A percentile compares a stretch with the other conserved stretches of the same genome.
Conservation (phyloP, 2,329 filamentous ascomycete species). For the Colletotrichum theobromicola region DNA sequence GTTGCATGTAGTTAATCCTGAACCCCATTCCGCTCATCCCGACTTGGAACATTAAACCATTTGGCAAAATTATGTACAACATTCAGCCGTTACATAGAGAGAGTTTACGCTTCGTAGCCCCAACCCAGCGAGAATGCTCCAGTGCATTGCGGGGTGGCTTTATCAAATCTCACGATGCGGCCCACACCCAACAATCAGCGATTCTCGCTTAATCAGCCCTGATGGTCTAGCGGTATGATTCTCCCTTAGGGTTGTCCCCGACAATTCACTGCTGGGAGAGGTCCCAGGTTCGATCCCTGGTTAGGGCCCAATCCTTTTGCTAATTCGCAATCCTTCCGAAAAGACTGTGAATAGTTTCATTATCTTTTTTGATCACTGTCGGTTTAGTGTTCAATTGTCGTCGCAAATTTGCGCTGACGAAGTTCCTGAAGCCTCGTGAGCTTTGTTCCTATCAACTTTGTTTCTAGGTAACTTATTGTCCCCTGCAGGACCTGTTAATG, state of each 20-base stretch:
- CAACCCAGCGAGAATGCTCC: neutral
- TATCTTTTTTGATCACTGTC: neutral
- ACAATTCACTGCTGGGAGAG: neutral
- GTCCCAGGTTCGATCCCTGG: slow-evolving; percentile 18
- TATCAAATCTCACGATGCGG: rapidly evolving
- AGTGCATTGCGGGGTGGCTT: neutral
- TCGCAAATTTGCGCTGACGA: neutral
- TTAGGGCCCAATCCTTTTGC: neutral
- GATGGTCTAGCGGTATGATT: slow-evolving; percentile 21
- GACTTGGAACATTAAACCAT: no score
- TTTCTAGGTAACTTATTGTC: neutral
- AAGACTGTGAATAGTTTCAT: neutral
- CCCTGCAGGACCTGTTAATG: neutral
- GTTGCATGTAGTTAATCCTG: neutral
- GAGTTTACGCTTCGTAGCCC: neutral
- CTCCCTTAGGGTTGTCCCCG: neutral
- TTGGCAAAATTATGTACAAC: no score
- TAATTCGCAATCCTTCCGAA: neutral
- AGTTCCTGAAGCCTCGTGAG: rapidly evolving
- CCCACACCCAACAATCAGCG: neutral
- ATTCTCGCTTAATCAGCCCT: neutral
- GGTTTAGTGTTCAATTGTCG: neutral
- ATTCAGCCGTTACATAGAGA: neutral
- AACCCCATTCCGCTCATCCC: neutral
- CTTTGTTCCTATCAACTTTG: neutral